Evolutionary conservation across 2,329 filamentous ascomycete genomes (phyloP).

Genomic region (Trichoderma semiorbis): DNA sequence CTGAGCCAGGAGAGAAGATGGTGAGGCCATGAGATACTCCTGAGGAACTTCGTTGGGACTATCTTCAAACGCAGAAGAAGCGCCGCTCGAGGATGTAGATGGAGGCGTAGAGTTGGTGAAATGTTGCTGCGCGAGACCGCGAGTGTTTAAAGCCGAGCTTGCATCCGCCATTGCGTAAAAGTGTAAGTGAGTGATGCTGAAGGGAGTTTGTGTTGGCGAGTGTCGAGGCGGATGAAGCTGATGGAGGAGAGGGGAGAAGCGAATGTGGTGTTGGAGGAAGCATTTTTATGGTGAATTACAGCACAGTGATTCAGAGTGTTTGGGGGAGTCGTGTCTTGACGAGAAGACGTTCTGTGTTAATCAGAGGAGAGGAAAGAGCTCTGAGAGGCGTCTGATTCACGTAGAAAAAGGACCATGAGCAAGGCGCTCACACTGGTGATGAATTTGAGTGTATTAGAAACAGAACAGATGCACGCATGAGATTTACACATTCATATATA

Average conservation of each 20-base stretch:
- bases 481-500: not conserved
- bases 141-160: not conserved
- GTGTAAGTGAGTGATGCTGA: not conserved
- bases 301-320: slow-evolving; percentile 15
- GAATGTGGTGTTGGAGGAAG: not conserved
- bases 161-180: not conserved
- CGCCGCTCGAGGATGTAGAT: not conserved
- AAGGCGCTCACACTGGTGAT: not conserved
- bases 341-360: not conserved
- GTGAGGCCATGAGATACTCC: slow-evolving; percentile 2
- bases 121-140: not conserved
- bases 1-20: not conserved
- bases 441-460: not conserved
- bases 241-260: not conserved
- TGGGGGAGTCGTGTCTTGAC: not conserved
- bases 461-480: rapidly evolving
- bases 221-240: not conserved
- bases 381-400: not conserved
- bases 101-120: not conserved
- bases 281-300: not conserved
- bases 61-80: not conserved
- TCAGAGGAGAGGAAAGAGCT: not conserved
- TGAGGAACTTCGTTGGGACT: not conserved
- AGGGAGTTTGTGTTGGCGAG: not conserved
- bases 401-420: not conserved